These are phyloP conservation scores for Blastobotrys ciferrii DNA, from an alignment of 1,139 yeast genomes.

Conservation along the genomic window DNA sequence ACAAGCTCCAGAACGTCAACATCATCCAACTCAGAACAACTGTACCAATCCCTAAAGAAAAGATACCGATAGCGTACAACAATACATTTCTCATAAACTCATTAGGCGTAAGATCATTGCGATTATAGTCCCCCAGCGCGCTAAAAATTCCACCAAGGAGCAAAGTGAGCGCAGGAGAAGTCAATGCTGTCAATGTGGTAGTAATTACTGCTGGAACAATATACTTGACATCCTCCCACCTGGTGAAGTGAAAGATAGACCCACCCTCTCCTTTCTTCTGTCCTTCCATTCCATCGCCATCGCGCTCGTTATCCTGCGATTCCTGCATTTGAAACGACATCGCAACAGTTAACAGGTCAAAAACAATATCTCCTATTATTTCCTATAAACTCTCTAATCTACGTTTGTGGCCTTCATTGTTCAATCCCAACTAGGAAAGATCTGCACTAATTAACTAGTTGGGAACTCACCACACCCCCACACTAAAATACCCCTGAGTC, in stretches of 20 bases:
- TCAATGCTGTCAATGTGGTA: slow-evolving; percentile 47
- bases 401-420: not conserved
- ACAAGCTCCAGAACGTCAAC: slow-evolving; percentile 59
- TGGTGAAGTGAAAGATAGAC: slow-evolving; percentile 12
- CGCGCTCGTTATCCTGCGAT: not conserved
- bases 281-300: not conserved
- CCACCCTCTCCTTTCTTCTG: not conserved
- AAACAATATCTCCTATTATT: no score
- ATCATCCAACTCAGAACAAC: slow-evolving; percentile 55
- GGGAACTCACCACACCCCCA: no score
- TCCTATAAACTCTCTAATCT: no score
- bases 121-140: slow-evolving; percentile 44
- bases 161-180: slow-evolving; percentile 63
- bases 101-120: slow-evolving; percentile 30
- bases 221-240: slow-evolving; percentile 27
- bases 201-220: slow-evolving; percentile 29
- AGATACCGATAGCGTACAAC: slow-evolving; percentile 51
- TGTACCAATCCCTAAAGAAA: slow-evolving; percentile 56
- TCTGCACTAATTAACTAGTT: no score
- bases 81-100: slow-evolving; percentile 47
- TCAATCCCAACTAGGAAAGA: not conserved
- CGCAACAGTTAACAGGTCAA: no score
- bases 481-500: no score
- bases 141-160: slow-evolving; percentile 65
- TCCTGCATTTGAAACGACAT: not conserved